A percentile compares a stretch with the other conserved stretches of the same genome.
phyloP scores from a whole-genome alignment of 2,329 filamentous ascomycete genomes.

The Graphiopsis chlorocephala region DNA sequence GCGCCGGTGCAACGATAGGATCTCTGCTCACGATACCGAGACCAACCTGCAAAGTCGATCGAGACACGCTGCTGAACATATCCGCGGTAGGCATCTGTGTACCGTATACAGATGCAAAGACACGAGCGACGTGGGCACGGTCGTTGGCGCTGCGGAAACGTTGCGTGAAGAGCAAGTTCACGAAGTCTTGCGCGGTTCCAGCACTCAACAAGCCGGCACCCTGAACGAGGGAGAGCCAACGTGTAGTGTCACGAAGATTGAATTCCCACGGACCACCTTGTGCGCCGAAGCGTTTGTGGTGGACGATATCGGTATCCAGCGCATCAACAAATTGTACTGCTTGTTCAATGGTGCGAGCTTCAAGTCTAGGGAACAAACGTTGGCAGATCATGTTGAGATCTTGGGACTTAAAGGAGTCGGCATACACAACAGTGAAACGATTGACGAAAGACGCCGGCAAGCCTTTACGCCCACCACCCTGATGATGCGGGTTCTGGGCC shows the following conservation, averaged over 20 bases:
- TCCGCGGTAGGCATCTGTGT: slow-evolving; percentile 44
- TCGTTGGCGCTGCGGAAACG: slow-evolving; percentile 77
- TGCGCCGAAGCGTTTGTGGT: slow-evolving; percentile 52
- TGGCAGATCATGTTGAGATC: slow-evolving; percentile 81
- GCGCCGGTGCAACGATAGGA: slow-evolving; percentile 4
- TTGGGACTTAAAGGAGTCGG: slow-evolving; percentile 78
- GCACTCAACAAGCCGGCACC: slow-evolving; percentile 56
- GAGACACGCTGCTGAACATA: slow-evolving; percentile 69
- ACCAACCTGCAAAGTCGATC: slow-evolving; percentile 71
- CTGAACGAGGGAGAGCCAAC: slow-evolving; percentile 62
- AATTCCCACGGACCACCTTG: slow-evolving; percentile 87
- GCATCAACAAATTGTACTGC: slow-evolving; percentile 77
- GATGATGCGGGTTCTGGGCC: slow-evolving; percentile 95
- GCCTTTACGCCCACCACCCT: slow-evolving; percentile 92
- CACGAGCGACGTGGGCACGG: slow-evolving; percentile 58
- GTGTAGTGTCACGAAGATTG: slow-evolving; percentile 83
- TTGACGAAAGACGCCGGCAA: slow-evolving; percentile 95
- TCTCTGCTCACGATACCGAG: slow-evolving; percentile 68
- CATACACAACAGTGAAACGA: slow-evolving; percentile 95
- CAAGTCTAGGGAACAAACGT: slow-evolving; percentile 68
- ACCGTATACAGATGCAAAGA: slow-evolving; percentile 67
- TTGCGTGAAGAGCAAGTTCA: slow-evolving; percentile 79
- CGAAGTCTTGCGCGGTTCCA: slow-evolving; percentile 66
- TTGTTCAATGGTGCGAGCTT: slow-evolving; percentile 57
- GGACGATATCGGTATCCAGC: slow-evolving; percentile 70